Percentiles rank a stretch among this genome's conserved stretches.
Evolutionary conservation across 2,329 filamentous ascomycete genomes (phyloP).

Genomic region (Pseudocercospora vitis): DNA sequence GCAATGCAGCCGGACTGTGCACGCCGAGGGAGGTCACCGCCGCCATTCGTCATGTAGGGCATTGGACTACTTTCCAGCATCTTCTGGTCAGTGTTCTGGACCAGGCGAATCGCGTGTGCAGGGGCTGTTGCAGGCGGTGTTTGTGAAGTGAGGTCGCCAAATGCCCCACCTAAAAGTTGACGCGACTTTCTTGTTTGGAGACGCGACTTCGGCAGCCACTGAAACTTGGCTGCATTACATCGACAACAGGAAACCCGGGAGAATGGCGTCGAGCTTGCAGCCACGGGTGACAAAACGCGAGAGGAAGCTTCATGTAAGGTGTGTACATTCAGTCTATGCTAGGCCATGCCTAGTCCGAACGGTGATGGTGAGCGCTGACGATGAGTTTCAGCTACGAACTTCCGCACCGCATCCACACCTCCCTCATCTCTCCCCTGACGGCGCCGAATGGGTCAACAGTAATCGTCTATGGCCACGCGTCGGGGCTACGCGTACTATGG

Average conservation of each 20-base stretch:
- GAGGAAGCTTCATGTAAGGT: conserved; percentile 38
- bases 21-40: conserved; percentile 86
- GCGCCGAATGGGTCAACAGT: conserved; percentile 63
- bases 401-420: conserved; percentile 57
- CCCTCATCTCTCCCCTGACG: conserved; percentile 58
- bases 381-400: conserved; percentile 65
- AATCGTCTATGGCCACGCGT: conserved; percentile 60
- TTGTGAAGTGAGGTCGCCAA: conserved; percentile 14
- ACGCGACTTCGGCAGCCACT: conserved; percentile 14
- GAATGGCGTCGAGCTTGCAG: conserved; percentile 23
- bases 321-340: conserved; percentile 5
- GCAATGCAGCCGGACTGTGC: conserved; percentile 81
- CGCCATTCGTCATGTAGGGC: conserved; percentile 63
- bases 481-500: conserved; percentile 61
- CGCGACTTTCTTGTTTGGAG: conserved; percentile 13
- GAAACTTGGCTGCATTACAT: conserved; percentile 12
- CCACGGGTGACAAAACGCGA: conserved; percentile 35
- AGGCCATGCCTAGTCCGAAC: not conserved
- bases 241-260: conserved; percentile 12
- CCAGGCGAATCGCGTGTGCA: not conserved
- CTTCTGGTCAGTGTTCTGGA: conserved; percentile 10
- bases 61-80: conserved; percentile 17
- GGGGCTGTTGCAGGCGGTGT: not conserved
- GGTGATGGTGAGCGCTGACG: too few relatives aligned
- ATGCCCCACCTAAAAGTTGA: conserved; percentile 10